phyloP scores from a whole-genome alignment of 2,329 filamentous ascomycete genomes.

The Chalara sp. region DNA sequence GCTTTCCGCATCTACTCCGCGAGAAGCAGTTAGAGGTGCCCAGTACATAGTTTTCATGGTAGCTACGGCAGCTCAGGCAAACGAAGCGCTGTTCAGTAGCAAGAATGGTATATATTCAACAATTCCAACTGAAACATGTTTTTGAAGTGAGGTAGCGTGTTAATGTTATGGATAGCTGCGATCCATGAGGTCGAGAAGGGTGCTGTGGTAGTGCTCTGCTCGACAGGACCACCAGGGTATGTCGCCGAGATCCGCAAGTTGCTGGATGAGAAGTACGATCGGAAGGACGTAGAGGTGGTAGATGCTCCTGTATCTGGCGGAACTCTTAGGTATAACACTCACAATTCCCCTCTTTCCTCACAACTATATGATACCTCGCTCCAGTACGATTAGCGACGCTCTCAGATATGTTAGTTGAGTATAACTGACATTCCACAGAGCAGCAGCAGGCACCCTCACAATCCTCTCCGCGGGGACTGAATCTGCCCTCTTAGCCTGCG shows the following conservation, averaged over 20 bases:
- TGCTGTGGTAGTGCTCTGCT: conserved; percentile 58
- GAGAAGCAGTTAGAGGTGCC: conserved; percentile 53
- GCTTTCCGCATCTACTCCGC: conserved; percentile 48
- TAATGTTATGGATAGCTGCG: conserved; percentile 35
- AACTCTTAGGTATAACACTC: conserved; percentile 31
- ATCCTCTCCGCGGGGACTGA: conserved; percentile 65
- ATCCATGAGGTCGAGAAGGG: conserved; percentile 26
- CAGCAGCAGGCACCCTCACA: conserved; percentile 64
- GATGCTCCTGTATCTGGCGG: conserved; percentile 71
- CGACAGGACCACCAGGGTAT: conserved; percentile 63
- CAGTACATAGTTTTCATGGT: conserved; percentile 68
- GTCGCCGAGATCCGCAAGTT: conserved; percentile 52
- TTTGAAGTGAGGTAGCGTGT: too few relatives aligned
- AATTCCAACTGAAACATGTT: background rate
- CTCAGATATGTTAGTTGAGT: too few relatives aligned
- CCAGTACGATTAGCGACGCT: too few relatives aligned
- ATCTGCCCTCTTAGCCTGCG: conserved; percentile 13
- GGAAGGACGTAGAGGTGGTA: conserved; percentile 59
- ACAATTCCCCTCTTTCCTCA: too few relatives aligned
- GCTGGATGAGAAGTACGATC: conserved; percentile 46
- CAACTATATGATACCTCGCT: too few relatives aligned
- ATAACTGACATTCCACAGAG: conserved; percentile 32
- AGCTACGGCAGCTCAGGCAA: conserved; percentile 62
- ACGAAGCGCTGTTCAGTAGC: conserved; percentile 56
- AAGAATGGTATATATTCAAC: conserved; percentile 17